Percentiles rank a stretch among this genome's conserved stretches.
Evolutionary conservation across 768 basidiomycete genomes (phyloP).

Genomic region (Podaxis sp.): DNA sequence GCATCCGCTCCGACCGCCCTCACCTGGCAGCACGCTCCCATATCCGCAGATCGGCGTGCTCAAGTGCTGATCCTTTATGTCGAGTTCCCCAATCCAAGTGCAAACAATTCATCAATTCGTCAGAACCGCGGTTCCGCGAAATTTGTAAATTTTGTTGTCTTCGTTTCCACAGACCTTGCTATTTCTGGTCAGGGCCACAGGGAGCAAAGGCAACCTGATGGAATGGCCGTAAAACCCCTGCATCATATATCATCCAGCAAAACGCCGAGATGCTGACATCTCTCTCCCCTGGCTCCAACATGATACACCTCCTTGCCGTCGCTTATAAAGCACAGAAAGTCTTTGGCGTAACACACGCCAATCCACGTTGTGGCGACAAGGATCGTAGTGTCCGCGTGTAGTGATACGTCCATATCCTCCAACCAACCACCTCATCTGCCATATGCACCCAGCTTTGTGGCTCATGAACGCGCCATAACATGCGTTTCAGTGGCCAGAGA

Average conservation of each 20-base stretch:
- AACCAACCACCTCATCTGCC: not conserved
- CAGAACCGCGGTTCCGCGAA: not conserved
- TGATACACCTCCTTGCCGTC: not conserved
- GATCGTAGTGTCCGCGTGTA: not conserved
- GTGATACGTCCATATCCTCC: not conserved
- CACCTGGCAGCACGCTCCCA: not conserved
- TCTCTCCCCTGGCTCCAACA: not conserved
- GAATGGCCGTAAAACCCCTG: not conserved
- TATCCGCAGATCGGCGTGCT: not conserved
- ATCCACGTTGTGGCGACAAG: not conserved
- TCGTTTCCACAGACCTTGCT: not conserved
- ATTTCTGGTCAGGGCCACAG: not conserved
- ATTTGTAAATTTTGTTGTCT: not conserved
- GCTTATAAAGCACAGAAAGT: conserved; percentile 1
- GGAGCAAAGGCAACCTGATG: not conserved
- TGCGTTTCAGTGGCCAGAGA: not conserved
- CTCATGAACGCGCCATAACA: not conserved
- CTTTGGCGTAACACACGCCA: not conserved
- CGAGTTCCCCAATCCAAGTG: not conserved
- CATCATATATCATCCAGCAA: not conserved
- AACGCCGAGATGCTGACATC: conserved; percentile 1
- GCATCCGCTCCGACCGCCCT: not conserved
- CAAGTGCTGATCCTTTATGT: not conserved
- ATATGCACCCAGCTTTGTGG: not conserved
- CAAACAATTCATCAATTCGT: not conserved